Evolutionary conservation across 805 yeast genomes (phyloP), one percentile per base, ranked within the genome.

Genomic region (Wickerhamiella nectarea): DNA sequence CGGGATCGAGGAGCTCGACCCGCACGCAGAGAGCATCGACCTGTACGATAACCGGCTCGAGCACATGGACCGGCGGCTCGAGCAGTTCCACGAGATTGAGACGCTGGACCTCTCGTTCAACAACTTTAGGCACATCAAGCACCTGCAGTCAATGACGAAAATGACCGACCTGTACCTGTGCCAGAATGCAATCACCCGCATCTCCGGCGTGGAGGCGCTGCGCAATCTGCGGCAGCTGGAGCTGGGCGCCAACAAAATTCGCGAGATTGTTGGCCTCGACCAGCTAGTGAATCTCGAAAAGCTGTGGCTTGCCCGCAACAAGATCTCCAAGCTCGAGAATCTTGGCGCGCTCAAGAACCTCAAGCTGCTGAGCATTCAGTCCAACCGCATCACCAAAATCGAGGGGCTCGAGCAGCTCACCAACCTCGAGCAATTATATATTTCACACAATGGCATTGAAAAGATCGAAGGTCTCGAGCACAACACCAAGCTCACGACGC

Each of bases 281-380:
- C 60, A 63, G 0, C 65, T 89, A 46, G 64, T 62, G 0, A 72
- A 69, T 40, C 63, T 91, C 36, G 73, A 75, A 50, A 81, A 87
- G 57, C 65, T 91, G 37, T 91, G 97, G 98, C 67, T 91, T 34
- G 98, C 97, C 37, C 85, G 86, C 56, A 91, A 91, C 61, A 71
- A 72, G 49, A 82, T 91, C 44, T 53, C 71, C 1, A 71, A 64
- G 55, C 61, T 91, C 33, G 71, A 81, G 51, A 80, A 81, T 56
- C 64, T 91, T 44, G 60, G 65, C 26, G 65, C 66, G 7, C 67
- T 91, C 46, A 56, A 59, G 40, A 80, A 80, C 46, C 69, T 91
- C 52, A 72, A 74, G 44, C 74, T 91, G 10, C 67, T 91, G 38
- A 83, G 95, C 1, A 84, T 91, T 46, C 98, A 91, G 62, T 76